A percentile compares a stretch with the other conserved stretches of the same genome.
phyloP scores from a whole-genome alignment of 2,329 filamentous ascomycete species.

The Exophiala calicioides region DNA sequence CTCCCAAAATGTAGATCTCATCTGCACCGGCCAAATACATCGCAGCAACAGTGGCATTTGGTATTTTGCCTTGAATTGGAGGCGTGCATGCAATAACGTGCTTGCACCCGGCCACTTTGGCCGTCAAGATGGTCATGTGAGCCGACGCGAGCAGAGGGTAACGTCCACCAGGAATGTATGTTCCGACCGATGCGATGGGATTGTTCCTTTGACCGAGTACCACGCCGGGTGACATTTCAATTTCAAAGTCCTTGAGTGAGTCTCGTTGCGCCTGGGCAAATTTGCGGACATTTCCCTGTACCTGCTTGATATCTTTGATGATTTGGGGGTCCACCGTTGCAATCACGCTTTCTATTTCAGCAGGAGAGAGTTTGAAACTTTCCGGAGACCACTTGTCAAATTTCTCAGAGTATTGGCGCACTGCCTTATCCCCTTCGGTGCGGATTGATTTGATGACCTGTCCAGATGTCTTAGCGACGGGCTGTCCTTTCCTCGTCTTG shows the following conservation, averaged over 20 bases:
- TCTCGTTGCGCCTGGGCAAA: slow-evolving; percentile 53
- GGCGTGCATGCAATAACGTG: slow-evolving; percentile 55
- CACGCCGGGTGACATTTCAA: slow-evolving; percentile 54
- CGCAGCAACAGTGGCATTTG: slow-evolving; percentile 53
- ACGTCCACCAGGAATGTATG: slow-evolving; percentile 54
- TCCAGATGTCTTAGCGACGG: too few relatives aligned
- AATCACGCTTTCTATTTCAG: slow-evolving; percentile 50
- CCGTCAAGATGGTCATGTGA: slow-evolving; percentile 59
- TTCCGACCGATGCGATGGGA: slow-evolving; percentile 48
- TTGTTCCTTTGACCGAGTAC: slow-evolving; percentile 54
- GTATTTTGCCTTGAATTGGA: slow-evolving; percentile 52
- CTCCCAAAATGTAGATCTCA: slow-evolving; percentile 54
- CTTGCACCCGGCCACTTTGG: slow-evolving; percentile 56
- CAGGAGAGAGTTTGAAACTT: slow-evolving; percentile 51
- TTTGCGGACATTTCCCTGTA: slow-evolving; percentile 51
- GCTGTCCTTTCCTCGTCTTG: neutral
- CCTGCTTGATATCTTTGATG: slow-evolving; percentile 56
- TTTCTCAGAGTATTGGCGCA: slow-evolving; percentile 53
- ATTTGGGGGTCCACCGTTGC: slow-evolving; percentile 48
- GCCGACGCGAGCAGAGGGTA: slow-evolving; percentile 57
- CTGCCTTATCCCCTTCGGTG: slow-evolving; percentile 50
- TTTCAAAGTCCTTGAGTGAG: slow-evolving; percentile 52
- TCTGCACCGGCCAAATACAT: slow-evolving; percentile 54
- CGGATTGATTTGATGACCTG: slow-evolving; percentile 55
- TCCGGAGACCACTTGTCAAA: slow-evolving; percentile 57